Base-by-base conservation (phyloP, 2,329 filamentous ascomycete species). In the Arthrobotrys sinensis region DNA sequence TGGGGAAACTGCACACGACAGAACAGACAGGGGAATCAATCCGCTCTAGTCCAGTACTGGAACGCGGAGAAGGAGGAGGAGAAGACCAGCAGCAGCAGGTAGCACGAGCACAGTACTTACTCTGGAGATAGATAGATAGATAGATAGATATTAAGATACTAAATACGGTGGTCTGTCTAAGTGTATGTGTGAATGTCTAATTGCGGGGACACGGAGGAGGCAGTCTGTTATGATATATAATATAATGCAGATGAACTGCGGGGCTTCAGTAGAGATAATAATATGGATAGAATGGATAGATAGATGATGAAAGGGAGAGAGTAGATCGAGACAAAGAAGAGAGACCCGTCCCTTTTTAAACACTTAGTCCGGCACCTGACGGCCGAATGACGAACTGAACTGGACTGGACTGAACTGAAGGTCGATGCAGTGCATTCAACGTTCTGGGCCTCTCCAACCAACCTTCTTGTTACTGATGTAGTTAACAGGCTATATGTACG, bases 351-450 rank as follows among this genome's bases (percentile, higher is more conserved):
- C 50, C 50, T 28, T 53, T 53, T 53, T 19, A 62, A 62, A 16
- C 24, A 48, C 10, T 4, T 14, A 3, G 7, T 1, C 28, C 28
- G 40, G 70, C 73, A 78, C 60, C 60, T 78, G 67, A 67, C 73
- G 66, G 73, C 65, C 66, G 34, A 36, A 77, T 77, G 73, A 77
- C 73, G 73, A 77, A 38, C 2, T 5, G 3, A 28, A 7, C 5
- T 24, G 5, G 1, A 19, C 24, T 28, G 24, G 2, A 28, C 24
- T 28, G 24, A 2, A 28, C 24, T 28, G 24, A 28, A 28, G 24
- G 43, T 46, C 43, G 38, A 43, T 28, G 21, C 21, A 10, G 46
- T 28, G 24, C 24, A 28, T 2, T 28, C 4, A 28, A 28, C 24
- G 24, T 19, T 50, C 46, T 50, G 46, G 46, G 45, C 45, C 16